Base-by-base conservation (phyloP, 208 protist species). In the Trypanosoma caninum region DNA sequence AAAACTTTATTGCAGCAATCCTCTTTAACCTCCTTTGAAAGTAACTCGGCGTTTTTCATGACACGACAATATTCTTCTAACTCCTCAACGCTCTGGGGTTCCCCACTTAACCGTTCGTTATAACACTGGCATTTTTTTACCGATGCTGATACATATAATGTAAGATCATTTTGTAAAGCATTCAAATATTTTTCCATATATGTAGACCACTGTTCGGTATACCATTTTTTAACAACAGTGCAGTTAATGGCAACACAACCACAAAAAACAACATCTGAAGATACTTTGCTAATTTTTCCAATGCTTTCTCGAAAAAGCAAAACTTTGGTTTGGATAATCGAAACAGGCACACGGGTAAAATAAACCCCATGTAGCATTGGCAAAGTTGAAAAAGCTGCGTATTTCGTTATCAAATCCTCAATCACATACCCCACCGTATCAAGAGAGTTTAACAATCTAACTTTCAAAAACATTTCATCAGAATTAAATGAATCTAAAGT, bases 211-310 rank as follows among this genome's bases (percentile, higher is more conserved):
- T 84, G 65, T 27, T 67, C 65, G 7, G 33, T 50, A 35, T 85
- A 82, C 35, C 78, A 69, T 27, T 62, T 52, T 54, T 87, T 87
- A 7, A 92, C 52, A 2, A 73, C 64, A 22, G 46, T 67, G 57
- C 81, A 89, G 25, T 74, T 69, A 34, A 95, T 80, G 16, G 76
- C 78, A 51, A 95, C 73, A 33, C 80, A 80, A n/a, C 85, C 85
- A 64, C 74, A 86, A 56, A 81, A 89, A 13, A 95, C 79, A 53
- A 75, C 50, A 65, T 87, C 72, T n/a, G 61, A 68, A 11, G 85
- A 86, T n/a, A 59, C 57, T 23, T 59, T 72, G 28, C 56, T 30
- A 68, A 95, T 77, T 38, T 45, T 70, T 16, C 16, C 18, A n/a
- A 89, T 59, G 20, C 55, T 77, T 35, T 79, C 67, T 38, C 77